Evolutionary conservation across 352 stramenopile species (phyloP), one percentile per base, ranked within the genome.

Genomic region (Globisporangium radiosum): DNA sequence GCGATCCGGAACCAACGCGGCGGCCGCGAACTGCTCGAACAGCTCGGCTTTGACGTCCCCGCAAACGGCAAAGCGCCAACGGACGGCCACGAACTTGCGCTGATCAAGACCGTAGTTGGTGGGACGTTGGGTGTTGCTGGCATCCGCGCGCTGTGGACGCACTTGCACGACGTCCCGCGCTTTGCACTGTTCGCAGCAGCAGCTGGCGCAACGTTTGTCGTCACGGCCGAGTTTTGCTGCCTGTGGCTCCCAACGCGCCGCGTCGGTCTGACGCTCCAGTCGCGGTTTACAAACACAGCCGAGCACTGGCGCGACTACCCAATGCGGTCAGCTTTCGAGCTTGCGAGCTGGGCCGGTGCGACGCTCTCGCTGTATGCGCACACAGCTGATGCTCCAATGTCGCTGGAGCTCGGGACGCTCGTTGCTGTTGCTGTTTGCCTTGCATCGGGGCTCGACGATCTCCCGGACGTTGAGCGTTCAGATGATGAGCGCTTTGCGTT

Each of bases 31-130:
- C 56, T 90, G 42, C 69, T 90, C 13, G 68, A 86, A 48, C 63
- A 68, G 13, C 66, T 87, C 7, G 81, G 81, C 53, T 91, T 91
- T 69, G 84, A 93, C 36, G 75, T 93, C 6, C 76, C 76, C 0
- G 79, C 73, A 45, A 81, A 88, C 56, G 79, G 79, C 55, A 88
- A 88, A 57, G 73, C 75, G 19, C 73, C 78, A 11, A 87, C 78
- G 0, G 77, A 87, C 42, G 81, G 81, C 11, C 74, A 84, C 48
- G 81, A 93, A 39, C 66, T 91, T 13, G 63, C 74, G 19, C 69
- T 87, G 37, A 84, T 93, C 59, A 93, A 93, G 73, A 91, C 73
- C 54, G 65, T 91, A 50, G 66, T 93, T 39, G 91, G 91, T 62
- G 81, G 79, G 53, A 87, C 84, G 62, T 63, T 90, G 47, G 84